These are phyloP conservation scores for Clitopilus hobsonii DNA, from an alignment of 768 basidiomycete genomes.

Conservation along the genomic window DNA sequence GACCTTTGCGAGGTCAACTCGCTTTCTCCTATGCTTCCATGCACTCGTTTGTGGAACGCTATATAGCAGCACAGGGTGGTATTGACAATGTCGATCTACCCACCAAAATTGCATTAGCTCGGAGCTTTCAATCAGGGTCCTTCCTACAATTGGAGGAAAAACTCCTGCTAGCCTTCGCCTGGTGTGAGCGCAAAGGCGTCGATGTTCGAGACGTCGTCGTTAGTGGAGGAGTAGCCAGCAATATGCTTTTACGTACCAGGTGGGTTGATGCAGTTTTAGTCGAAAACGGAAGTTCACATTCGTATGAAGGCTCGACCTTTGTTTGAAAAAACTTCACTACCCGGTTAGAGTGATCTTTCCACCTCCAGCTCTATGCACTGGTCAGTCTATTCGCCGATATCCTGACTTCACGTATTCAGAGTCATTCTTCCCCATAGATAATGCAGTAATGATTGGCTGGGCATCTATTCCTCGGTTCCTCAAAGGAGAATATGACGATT, in stretches of 20 bases:
- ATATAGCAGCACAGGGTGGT: constrained; percentile 40
- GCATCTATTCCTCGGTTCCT: constrained; percentile 82
- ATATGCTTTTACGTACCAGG: constrained; percentile 63
- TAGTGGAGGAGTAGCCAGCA: constrained; percentile 94
- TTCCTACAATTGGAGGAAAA: constrained; percentile 75
- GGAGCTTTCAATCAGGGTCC: constrained; percentile 69
- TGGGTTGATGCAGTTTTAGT: constrained; percentile 21
- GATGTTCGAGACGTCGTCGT: constrained; percentile 62
- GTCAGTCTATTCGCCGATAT: constrained; percentile 33
- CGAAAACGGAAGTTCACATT: not conserved
- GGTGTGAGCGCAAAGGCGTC: constrained; percentile 38
- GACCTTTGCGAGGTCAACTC: constrained; percentile 47
- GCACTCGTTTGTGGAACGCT: constrained; percentile 65
- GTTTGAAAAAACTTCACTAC: constrained; percentile 18
- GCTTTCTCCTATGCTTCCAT: constrained; percentile 79
- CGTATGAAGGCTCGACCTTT: constrained; percentile 24
- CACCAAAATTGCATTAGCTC: constrained; percentile 48
- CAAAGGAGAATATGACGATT: constrained; percentile 53
- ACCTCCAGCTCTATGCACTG: constrained; percentile 78
- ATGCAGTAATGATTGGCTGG: constrained; percentile 97
- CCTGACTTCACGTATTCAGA: not conserved
- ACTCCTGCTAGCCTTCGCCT: constrained; percentile 47
- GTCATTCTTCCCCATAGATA: constrained; percentile 48
- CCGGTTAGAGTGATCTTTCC: constrained; percentile 60
- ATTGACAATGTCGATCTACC: constrained; percentile 33